These are phyloP conservation scores for Acacia confusa DNA, from an alignment of 306 rosid species.

Conservation along the genomic window DNA sequence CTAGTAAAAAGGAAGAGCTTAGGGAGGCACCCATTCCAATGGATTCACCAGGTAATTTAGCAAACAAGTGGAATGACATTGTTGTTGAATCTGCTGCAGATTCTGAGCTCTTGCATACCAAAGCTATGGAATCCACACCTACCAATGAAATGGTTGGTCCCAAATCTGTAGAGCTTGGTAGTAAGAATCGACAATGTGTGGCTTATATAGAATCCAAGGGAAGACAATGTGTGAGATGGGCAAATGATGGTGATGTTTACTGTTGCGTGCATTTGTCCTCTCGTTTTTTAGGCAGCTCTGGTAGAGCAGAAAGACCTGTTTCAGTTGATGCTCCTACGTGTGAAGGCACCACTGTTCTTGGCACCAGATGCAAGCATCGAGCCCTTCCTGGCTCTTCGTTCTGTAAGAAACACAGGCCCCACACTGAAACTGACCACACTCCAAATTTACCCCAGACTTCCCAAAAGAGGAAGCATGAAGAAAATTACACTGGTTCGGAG, in stretches of 20 bases:
- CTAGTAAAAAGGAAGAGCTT: slow-evolving; percentile 48
- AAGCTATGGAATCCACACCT: slow-evolving; percentile 64
- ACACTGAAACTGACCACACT: slow-evolving; percentile 47
- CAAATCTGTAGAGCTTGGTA: slow-evolving; percentile 54
- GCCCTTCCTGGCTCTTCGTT: slow-evolving; percentile 71
- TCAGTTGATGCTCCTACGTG: slow-evolving; percentile 80
- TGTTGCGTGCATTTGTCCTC: slow-evolving; percentile 96
- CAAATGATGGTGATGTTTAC: slow-evolving; percentile 97
- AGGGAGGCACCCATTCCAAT: slow-evolving; percentile 44
- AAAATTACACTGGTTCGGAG: slow-evolving; percentile 47
- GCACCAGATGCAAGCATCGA: slow-evolving; percentile 92
- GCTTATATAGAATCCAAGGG: slow-evolving; percentile 96
- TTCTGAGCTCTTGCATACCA: slow-evolving; percentile 44
- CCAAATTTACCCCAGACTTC: slow-evolving; percentile 46
- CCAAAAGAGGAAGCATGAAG: slow-evolving; percentile 69
- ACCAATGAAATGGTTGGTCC: slow-evolving; percentile 40
- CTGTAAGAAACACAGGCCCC: slow-evolving; percentile 92
- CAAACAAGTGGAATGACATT: slow-evolving; percentile 64
- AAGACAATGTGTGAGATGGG: slow-evolving; percentile 99
- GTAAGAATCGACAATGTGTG: slow-evolving; percentile 78
- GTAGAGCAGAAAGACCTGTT: slow-evolving; percentile 52
- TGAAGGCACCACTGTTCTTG: slow-evolving; percentile 97
- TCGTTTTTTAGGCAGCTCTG: slow-evolving; percentile 72
- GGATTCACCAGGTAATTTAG: slow-evolving; percentile 42
- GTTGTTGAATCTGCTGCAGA: slow-evolving; percentile 54